phyloP scores from a whole-genome alignment of 805 yeast species.

The Blastobotrys mokoenaii region DNA sequence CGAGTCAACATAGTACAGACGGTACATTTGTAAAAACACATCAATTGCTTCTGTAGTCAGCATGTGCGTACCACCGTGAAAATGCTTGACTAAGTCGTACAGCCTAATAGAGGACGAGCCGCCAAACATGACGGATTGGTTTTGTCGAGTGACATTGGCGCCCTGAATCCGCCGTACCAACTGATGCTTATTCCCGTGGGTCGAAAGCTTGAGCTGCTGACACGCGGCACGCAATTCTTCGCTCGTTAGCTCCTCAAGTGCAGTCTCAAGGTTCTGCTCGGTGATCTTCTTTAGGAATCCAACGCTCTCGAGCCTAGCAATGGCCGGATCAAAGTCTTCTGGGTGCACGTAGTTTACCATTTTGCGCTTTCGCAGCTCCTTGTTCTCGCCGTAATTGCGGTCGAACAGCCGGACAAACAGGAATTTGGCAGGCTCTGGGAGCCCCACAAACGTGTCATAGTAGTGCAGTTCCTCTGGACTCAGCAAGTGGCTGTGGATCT shows the following conservation, averaged over 20 bases:
- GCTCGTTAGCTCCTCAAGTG: constrained; percentile 16
- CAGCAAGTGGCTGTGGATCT: constrained; percentile 4
- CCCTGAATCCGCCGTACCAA: constrained; percentile 6
- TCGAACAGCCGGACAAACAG: constrained; percentile 12
- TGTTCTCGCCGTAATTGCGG: constrained; percentile 6
- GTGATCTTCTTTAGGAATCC: constrained; percentile 10
- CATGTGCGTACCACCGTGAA: constrained; percentile 3
- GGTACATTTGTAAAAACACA: background rate
- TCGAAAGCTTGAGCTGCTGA: constrained; percentile 4
- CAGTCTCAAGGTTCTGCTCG: constrained; percentile 7
- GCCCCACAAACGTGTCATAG: constrained; percentile 1
- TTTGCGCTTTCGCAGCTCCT: constrained; percentile 15
- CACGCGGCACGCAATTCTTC: constrained; percentile 17
- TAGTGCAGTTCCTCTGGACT: constrained; percentile 2
- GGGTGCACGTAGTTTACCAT: constrained; percentile 18
- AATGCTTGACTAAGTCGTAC: background rate
- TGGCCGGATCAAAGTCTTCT: constrained; percentile 10
- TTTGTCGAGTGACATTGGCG: background rate
- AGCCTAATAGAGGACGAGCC: background rate
- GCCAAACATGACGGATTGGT: background rate
- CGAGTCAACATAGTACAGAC: constrained; percentile 1
- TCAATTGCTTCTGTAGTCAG: background rate
- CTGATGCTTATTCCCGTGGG: constrained; percentile 5
- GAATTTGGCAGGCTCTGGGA: constrained; percentile 2
- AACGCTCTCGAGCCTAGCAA: constrained; percentile 9